Conservation (phyloP, 306 rosid species). For the Alnus glutinosa region DNA sequence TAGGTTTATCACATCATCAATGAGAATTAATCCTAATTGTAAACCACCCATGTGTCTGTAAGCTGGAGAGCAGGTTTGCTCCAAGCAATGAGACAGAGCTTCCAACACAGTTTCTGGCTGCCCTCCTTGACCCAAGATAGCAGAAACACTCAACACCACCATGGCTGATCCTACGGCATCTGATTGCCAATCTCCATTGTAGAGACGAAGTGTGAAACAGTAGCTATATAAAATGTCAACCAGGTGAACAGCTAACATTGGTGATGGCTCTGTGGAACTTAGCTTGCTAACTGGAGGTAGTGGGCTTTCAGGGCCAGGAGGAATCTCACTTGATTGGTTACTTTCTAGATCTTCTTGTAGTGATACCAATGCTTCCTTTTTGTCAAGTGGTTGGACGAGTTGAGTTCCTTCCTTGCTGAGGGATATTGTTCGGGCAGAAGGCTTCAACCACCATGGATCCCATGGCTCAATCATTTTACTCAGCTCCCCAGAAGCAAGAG, state of each 20-base stretch:
- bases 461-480: conserved; percentile 92
- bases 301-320: conserved; percentile 66
- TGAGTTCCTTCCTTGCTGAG: conserved; percentile 80
- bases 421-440: conserved; percentile 66
- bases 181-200: conserved; percentile 86
- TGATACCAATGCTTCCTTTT: conserved; percentile 30
- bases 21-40: conserved; percentile 62
- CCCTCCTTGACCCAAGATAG: conserved; percentile 68
- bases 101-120: conserved; percentile 68
- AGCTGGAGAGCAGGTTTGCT: conserved; percentile 74
- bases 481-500: conserved; percentile 79
- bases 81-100: conserved; percentile 73
- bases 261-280: conserved; percentile 75
- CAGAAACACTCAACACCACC: conserved; percentile 68
- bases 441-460: conserved; percentile 96
- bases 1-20: conserved; percentile 56
- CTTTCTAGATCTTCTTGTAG: conserved; percentile 29
- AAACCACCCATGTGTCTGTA: conserved; percentile 71
- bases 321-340: conserved; percentile 49
- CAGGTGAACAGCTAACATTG: conserved; percentile 68
- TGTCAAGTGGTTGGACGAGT: conserved; percentile 63
- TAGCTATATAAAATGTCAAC: conserved; percentile 77
- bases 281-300: conserved; percentile 74
- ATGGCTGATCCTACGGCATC: conserved; percentile 66
- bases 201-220: conserved; percentile 79